Evolutionary conservation across 768 basidiomycete genomes (phyloP).

Genomic region (Tricholoma terreum): DNA sequence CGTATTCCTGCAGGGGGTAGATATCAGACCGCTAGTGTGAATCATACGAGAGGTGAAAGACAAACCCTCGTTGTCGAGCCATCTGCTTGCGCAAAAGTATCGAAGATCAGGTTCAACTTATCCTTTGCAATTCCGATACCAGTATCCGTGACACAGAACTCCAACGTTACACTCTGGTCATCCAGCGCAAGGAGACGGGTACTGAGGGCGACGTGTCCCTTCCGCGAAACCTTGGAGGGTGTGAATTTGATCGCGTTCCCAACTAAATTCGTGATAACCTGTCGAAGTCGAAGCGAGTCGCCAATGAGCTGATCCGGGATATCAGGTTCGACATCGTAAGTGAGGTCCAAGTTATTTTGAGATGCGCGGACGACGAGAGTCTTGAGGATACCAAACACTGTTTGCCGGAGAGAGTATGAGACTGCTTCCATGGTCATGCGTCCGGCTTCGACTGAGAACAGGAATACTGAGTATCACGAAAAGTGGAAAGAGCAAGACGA

Average conservation of each 20-base stretch:
- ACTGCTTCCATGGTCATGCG: constrained; percentile 99
- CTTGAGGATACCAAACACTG: constrained; percentile 96
- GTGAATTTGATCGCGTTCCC: constrained; percentile 99
- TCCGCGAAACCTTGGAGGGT: constrained; percentile 68
- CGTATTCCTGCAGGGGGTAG: constrained; percentile 69
- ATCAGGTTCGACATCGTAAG: constrained; percentile 92
- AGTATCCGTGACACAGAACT: constrained; percentile 97
- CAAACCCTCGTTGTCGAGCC: constrained; percentile 89
- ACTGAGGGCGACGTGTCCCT: constrained; percentile 89
- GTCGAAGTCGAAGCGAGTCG: constrained; percentile 89
- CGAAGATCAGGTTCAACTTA: constrained; percentile 97
- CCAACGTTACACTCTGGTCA: constrained; percentile 82
- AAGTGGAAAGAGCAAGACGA: neutral
- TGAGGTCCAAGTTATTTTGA: constrained; percentile 93
- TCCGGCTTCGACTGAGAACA: constrained; percentile 84
- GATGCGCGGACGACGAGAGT: constrained; percentile 97
- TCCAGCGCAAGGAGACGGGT: constrained; percentile 77
- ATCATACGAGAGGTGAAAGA: too few species aligned
- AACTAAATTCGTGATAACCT: constrained; percentile 93
- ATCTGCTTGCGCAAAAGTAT: constrained; percentile 98
- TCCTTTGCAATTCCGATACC: constrained; percentile 99
- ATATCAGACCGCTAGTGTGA: neutral
- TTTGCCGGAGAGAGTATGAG: constrained; percentile 96
- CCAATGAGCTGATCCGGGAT: constrained; percentile 98
- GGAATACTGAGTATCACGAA: constrained; percentile 10